A percentile compares a stretch with the other conserved stretches of the same genome.
Evolutionary conservation across 208 protist species (phyloP).

Genomic region (Trypanosoma congolense): DNA sequence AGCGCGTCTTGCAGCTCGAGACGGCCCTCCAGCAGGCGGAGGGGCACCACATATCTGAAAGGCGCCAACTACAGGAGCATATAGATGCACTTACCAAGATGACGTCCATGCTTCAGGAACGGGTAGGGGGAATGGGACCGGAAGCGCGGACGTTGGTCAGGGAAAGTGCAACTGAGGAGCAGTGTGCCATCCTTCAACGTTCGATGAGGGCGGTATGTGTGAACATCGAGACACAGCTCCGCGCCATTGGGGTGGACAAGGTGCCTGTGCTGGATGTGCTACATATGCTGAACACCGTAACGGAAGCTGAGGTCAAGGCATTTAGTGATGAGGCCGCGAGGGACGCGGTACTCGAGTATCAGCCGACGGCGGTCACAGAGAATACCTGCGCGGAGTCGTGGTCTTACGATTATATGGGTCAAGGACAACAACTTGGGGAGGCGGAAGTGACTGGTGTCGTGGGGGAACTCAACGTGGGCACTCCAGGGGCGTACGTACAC

Average conservation of each 20-base stretch:
- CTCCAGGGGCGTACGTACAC: too few relatives aligned
- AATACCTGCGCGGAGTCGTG: not conserved
- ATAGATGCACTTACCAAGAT: conserved; percentile 43
- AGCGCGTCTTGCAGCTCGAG: conserved; percentile 33
- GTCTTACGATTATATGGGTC: too few relatives aligned
- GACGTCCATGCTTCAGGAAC: conserved; percentile 29
- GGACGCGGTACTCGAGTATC: conserved; percentile 19
- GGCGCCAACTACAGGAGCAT: conserved; percentile 42
- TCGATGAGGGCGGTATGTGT: conserved; percentile 51
- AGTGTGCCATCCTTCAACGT: conserved; percentile 46
- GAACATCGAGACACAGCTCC: conserved; percentile 35
- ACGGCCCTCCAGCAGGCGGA: conserved; percentile 35
- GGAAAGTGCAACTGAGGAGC: conserved; percentile 14
- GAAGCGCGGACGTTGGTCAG: conserved; percentile 18
- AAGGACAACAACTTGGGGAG: too few relatives aligned
- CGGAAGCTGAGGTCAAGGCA: conserved; percentile 30
- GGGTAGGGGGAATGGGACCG: conserved; percentile 21
- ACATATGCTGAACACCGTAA: conserved; percentile 26
- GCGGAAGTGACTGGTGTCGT: too few relatives aligned
- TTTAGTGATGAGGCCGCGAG: conserved; percentile 38
- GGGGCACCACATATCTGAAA: conserved; percentile 37
- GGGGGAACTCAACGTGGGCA: too few relatives aligned
- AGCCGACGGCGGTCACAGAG: not conserved
- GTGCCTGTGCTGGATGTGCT: conserved; percentile 35
- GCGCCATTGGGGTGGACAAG: conserved; percentile 3